Conservation (phyloP, 345 rosid species). For the Camelina hispida region DNA sequence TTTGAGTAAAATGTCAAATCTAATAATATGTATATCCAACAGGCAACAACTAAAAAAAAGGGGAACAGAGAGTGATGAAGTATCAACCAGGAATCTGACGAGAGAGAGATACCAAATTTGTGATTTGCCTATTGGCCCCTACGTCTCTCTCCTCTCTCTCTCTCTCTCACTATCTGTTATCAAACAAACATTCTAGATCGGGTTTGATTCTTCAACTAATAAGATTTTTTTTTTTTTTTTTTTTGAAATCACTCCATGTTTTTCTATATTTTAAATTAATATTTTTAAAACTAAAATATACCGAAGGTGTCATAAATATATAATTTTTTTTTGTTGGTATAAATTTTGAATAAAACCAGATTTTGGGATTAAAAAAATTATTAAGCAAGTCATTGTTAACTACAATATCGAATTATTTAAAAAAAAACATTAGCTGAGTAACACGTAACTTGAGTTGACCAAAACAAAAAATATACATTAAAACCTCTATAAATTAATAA, state of each 20-base stretch:
- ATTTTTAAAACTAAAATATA: background rate
- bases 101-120: background rate
- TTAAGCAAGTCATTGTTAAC: too few relatives aligned
- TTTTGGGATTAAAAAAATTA: too few relatives aligned
- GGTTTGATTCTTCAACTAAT: background rate
- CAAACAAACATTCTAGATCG: background rate
- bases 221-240: too few relatives aligned
- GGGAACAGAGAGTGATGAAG: background rate
- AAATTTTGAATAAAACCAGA: background rate
- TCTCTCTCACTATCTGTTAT: background rate
- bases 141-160: background rate
- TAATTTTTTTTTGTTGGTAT: too few relatives aligned
- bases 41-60: background rate
- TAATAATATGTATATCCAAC: background rate
- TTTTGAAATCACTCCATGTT: too few relatives aligned
- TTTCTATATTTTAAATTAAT: too few relatives aligned
- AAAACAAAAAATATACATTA: too few relatives aligned
- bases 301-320: too few relatives aligned
- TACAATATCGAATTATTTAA: too few relatives aligned
- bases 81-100: background rate
- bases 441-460: background rate
- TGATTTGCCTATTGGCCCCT: constrained; percentile 15
- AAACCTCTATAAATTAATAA: too few relatives aligned
- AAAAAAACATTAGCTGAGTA: too few relatives aligned
- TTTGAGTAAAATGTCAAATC: background rate